A percentile compares a stretch with the other conserved stretches of the same genome.
These are phyloP conservation scores for Sporothrix variecibatus DNA, from an alignment of 2,329 filamentous ascomycete species.

Conservation along the genomic window DNA sequence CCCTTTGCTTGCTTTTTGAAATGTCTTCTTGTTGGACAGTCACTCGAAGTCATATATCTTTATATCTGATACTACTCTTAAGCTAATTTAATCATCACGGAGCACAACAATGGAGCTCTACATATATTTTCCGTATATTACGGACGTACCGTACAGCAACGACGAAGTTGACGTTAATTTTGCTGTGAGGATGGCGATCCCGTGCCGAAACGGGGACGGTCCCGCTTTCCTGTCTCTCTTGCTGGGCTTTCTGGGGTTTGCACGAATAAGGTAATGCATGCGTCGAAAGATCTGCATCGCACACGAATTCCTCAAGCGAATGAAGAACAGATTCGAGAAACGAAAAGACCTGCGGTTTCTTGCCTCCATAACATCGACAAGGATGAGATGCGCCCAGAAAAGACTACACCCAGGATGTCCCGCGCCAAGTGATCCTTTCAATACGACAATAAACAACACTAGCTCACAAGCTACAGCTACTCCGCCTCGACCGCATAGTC, in stretches of 20 bases:
- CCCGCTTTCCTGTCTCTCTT: not conserved
- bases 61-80: not conserved
- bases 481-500: not conserved
- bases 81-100: not conserved
- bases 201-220: conserved; percentile 6
- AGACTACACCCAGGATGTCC: too few relatives aligned
- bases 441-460: not conserved
- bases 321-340: not conserved
- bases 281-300: not conserved
- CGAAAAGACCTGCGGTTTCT: not conserved
- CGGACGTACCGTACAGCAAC: not conserved
- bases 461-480: not conserved
- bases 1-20: not conserved
- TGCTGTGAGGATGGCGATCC: not conserved
- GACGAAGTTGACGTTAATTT: not conserved
- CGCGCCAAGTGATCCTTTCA: not conserved
- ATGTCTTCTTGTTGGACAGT: not conserved
- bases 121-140: not conserved
- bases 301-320: not conserved
- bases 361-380: not conserved
- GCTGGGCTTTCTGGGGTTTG: too few relatives aligned
- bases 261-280: not conserved
- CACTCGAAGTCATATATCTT: not conserved
- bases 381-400: not conserved
- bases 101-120: not conserved